These are phyloP conservation scores for Gracilaria caudata DNA, from an alignment of 23 red algal genomes.

Conservation along the genomic window DNA sequence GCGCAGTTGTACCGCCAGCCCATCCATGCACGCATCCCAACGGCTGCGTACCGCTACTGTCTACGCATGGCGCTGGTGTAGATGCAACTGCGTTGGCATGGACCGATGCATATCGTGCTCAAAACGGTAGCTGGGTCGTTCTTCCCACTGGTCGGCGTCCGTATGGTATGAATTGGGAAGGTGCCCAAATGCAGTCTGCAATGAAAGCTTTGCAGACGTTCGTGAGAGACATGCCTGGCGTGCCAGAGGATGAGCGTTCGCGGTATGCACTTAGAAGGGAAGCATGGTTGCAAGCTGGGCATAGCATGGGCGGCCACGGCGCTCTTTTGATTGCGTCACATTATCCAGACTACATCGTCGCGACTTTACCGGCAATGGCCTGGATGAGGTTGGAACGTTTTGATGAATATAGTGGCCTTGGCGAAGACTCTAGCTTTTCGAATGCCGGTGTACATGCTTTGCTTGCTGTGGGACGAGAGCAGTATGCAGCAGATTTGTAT, in stretches of 20 bases:
- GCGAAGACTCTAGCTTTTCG: conserved; percentile 29
- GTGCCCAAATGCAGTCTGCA: conserved; percentile 44
- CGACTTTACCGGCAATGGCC: conserved; percentile 61
- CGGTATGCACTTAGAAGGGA: conserved; percentile 1
- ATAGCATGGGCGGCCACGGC: conserved; percentile 73
- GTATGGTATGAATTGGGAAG: conserved; percentile 70
- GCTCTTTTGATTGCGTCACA: conserved; percentile 52
- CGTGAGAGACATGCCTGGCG: conserved; percentile 30
- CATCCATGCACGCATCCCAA: conserved; percentile 37
- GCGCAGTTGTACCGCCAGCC: conserved; percentile 46
- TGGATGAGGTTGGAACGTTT: conserved; percentile 46
- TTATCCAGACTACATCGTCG: conserved; percentile 49
- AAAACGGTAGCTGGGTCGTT: conserved; percentile 59
- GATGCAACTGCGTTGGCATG: conserved; percentile 51
- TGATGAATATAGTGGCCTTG: neutral
- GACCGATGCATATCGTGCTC: conserved; percentile 61
- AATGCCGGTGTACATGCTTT: conserved; percentile 42
- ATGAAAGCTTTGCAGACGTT: conserved; percentile 28
- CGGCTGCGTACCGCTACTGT: conserved; percentile 46
- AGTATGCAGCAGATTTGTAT: conserved; percentile 59
- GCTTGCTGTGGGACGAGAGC: conserved; percentile 30
- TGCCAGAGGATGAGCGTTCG: conserved; percentile 31
- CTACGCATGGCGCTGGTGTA: conserved; percentile 66
- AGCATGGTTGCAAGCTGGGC: conserved; percentile 61
- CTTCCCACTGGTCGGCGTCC: conserved; percentile 48